Conservation (phyloP, 2,329 filamentous ascomycete species). For the Geosmithia morbida region DNA sequence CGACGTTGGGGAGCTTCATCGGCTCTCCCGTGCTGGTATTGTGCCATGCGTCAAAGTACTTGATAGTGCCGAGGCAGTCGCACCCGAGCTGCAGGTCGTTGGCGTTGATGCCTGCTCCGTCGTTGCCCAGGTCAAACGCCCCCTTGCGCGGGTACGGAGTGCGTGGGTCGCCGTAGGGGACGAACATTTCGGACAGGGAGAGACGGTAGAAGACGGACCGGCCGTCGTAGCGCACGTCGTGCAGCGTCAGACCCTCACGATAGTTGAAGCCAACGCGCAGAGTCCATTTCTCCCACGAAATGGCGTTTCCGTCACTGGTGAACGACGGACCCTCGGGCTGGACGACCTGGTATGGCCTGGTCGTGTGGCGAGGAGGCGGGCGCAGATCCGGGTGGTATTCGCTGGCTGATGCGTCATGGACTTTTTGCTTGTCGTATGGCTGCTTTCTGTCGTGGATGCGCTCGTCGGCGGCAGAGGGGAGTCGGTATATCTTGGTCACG, state of each 20-base stretch:
- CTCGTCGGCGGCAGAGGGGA: slow-evolving; percentile 21
- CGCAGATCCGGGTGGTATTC: slow-evolving; percentile 16
- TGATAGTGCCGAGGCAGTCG: slow-evolving; percentile 50
- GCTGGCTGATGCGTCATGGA: slow-evolving; percentile 25
- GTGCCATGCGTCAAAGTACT: slow-evolving; percentile 18
- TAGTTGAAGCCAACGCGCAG: slow-evolving; percentile 55
- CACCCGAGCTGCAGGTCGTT: slow-evolving; percentile 53
- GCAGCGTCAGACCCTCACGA: slow-evolving; percentile 50
- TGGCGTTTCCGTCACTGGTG: slow-evolving; percentile 24
- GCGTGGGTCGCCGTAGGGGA: slow-evolving; percentile 50
- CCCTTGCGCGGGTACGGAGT: slow-evolving; percentile 49
- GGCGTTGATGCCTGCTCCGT: slow-evolving; percentile 47
- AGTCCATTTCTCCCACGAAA: slow-evolving; percentile 48
- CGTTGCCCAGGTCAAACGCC: slow-evolving; percentile 55
- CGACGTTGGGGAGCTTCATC: slow-evolving; percentile 16
- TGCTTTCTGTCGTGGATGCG: slow-evolving; percentile 9
- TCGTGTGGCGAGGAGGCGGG: slow-evolving; percentile 8
- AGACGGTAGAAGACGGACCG: slow-evolving; percentile 49
- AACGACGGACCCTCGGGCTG: slow-evolving; percentile 18
- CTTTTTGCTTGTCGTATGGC: slow-evolving; percentile 22
- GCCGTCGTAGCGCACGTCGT: slow-evolving; percentile 51
- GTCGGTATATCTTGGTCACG: slow-evolving; percentile 28
- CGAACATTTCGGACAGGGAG: slow-evolving; percentile 52
- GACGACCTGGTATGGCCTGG: slow-evolving; percentile 13
- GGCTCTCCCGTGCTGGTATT: slow-evolving; percentile 15